Conservation (phyloP, 495 filamentous ascomycete genomes). For the Daldinia concentrica region DNA sequence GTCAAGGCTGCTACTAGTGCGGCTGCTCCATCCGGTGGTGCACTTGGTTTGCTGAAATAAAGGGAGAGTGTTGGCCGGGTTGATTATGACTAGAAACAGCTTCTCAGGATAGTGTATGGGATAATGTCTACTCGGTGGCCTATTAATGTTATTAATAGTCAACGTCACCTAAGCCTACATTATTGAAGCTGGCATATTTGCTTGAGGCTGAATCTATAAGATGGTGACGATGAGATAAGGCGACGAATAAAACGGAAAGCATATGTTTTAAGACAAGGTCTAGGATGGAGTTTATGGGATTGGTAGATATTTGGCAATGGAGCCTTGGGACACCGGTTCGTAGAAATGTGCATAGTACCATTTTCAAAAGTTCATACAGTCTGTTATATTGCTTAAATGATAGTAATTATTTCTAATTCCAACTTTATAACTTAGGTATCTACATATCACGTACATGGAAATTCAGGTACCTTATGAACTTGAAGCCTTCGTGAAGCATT, state of each 20-base stretch:
- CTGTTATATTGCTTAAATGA: neutral
- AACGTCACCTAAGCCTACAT: neutral
- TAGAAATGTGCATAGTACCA: constrained; percentile 30
- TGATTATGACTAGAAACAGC: neutral
- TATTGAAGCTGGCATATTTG: neutral
- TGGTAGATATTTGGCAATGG: constrained; percentile 25
- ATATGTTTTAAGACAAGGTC: constrained; percentile 23
- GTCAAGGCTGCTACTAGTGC: constrained; percentile 45
- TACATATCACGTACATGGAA: neutral
- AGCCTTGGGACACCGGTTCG: constrained; percentile 23
- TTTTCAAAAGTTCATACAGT: constrained; percentile 18
- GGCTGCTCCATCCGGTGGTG: constrained; percentile 43
- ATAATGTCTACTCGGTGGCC: neutral
- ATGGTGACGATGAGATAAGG: constrained; percentile 11
- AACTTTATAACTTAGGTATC: neutral
- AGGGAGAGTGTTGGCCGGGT: neutral
- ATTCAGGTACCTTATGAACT: neutral
- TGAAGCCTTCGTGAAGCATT: too few species aligned
- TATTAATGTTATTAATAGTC: neutral
- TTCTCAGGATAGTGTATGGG: neutral
- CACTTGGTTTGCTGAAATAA: constrained; percentile 37
- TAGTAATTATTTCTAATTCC: neutral
- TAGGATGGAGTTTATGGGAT: constrained; percentile 31
- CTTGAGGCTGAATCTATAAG: constrained; percentile 7
- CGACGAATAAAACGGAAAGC: constrained; percentile 10